Percentiles rank a stretch among this genome's conserved stretches.
phyloP scores from a whole-genome alignment of 495 filamentous ascomycete genomes.

The Annulohypoxylon moriforme region DNA sequence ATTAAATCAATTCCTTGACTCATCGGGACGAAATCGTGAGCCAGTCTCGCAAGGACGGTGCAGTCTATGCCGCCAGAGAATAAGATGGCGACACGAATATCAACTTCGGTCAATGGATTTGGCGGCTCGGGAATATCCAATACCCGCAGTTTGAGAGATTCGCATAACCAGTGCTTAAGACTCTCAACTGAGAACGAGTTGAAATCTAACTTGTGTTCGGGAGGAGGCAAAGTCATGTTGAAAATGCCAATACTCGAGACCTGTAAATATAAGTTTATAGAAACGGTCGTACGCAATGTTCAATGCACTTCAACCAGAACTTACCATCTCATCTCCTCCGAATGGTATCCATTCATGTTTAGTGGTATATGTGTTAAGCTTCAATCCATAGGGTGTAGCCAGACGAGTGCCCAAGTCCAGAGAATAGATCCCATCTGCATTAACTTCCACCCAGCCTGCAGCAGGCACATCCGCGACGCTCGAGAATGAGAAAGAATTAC shows the following conservation, averaged over 20 bases:
- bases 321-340: slow-evolving; percentile 45
- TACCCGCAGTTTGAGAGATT: slow-evolving; percentile 74
- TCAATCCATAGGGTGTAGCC: slow-evolving; percentile 49
- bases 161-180: slow-evolving; percentile 68
- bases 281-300: slow-evolving; percentile 37
- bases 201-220: slow-evolving; percentile 54
- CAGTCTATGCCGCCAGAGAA: slow-evolving; percentile 97
- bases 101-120: slow-evolving; percentile 40
- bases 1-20: slow-evolving; percentile 83
- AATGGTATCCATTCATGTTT: slow-evolving; percentile 38
- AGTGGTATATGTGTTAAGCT: slow-evolving; percentile 26
- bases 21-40: slow-evolving; percentile 79
- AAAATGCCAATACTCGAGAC: slow-evolving; percentile 70
- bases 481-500: slow-evolving; percentile 70
- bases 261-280: slow-evolving; percentile 59
- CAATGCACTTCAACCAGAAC: slow-evolving; percentile 23
- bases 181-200: slow-evolving; percentile 65
- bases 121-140: slow-evolving; percentile 73
- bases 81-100: slow-evolving; percentile 77
- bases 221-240: slow-evolving; percentile 63
- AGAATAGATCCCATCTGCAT: slow-evolving; percentile 80
- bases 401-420: slow-evolving; percentile 63
- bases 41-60: slow-evolving; percentile 82
- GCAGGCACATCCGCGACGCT: slow-evolving; percentile 74
- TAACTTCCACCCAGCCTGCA: slow-evolving; percentile 78